A percentile compares a stretch with the other conserved stretches of the same genome.
Conservation (phyloP, 345 rosid species). For the Eucalyptus erythrocorys region DNA sequence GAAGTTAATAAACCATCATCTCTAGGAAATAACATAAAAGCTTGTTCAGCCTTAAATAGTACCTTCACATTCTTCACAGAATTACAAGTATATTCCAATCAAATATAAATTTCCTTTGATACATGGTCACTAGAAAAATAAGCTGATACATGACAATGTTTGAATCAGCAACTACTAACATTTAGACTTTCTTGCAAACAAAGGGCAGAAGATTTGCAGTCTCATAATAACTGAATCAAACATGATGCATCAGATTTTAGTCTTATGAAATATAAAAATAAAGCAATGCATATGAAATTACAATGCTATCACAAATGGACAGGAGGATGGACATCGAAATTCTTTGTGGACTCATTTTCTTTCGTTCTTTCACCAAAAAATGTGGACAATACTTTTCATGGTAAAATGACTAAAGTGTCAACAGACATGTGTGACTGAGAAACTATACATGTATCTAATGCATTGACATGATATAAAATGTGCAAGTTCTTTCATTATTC, state of each 20-base stretch:
- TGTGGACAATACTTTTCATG: not conserved
- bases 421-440: not conserved
- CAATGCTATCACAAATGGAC: not conserved
- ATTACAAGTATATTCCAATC: not conserved
- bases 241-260: not conserved
- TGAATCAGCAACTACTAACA: not conserved
- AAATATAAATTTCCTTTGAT: not conserved
- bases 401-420: not conserved
- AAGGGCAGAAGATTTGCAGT: not conserved
- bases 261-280: not conserved
- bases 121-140: not conserved
- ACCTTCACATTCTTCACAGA: not conserved
- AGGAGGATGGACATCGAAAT: not conserved
- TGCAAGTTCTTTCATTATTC: not conserved
- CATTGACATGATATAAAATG: not conserved
- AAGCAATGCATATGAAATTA: not conserved
- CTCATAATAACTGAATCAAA: not conserved
- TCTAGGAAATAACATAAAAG: not conserved
- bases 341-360: not conserved
- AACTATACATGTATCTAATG: not conserved
- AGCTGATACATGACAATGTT: not conserved
- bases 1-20: not conserved
- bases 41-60: not conserved
- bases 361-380: not conserved
- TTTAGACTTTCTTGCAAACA: not conserved